Evolutionary conservation across 345 rosid genomes (phyloP), one percentile per base, ranked within the genome.

Genomic region (Arabis hirsuta): DNA sequence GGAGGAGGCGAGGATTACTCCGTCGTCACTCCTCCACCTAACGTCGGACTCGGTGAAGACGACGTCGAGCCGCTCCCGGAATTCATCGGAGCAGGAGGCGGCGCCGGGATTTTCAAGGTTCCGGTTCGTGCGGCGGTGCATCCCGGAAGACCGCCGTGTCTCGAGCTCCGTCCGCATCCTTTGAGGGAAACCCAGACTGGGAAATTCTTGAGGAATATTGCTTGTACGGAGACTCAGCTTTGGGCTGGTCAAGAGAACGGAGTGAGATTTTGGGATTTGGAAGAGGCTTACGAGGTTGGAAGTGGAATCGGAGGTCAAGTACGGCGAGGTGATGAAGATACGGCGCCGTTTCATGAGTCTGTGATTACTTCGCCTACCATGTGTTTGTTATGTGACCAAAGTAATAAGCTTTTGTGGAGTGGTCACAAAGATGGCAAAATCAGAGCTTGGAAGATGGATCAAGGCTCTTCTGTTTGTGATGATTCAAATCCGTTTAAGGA

Each of bases 211-310:
- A 84, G 96, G 69, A 91, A 83, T 79, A 86, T 91, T 53, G 92
- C 91, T 11, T 95, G 96, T 54, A 90, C 96, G 9, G 85, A 85
- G 55, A 82, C 84, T 1, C 96, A 95, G 78, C 79, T 95, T 20
- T 95, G 99, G 97, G 96, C 96, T 0, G 97, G 99, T 19, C 91
- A 87, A 69, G 99, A 95, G 80, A 73, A 78, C 61, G 99, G 97
- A 59, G 80, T 95, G 22, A 76, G 98, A 65, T 83, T 86, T 67
- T 91, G 99, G 99, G 84, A 73, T 12, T 61, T 95, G 14, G 85
- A 80, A 53, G 83, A 83, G 0, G 81, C 82, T 16, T 90, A 81
- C 47, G 92, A 87, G 53, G 79, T 85, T 0, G 97, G 98, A 2
- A 54, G 69, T 26, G 90, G 97, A 13, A 52, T 84, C 4, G 84